Evolutionary conservation across 495 filamentous ascomycete genomes (phyloP), one percentile per base, ranked within the genome.

Genomic region (Penicillium odoratum): DNA sequence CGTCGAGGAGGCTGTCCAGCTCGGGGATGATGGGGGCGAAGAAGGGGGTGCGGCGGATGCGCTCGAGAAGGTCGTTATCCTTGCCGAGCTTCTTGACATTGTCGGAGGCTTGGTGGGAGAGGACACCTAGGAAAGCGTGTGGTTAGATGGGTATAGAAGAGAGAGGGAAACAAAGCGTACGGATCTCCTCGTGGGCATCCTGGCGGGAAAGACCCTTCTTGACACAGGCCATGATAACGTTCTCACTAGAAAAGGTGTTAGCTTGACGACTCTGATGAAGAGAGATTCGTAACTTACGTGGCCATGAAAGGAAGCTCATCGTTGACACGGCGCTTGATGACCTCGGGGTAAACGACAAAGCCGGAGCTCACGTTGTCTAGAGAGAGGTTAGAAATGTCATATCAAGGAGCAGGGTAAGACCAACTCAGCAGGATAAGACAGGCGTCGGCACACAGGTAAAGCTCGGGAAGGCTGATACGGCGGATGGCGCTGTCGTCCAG

Each of bases 241-340:
- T 79, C 63, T 79, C 76, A 63, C 74, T 77, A 43, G 8, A 48
- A 3, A 29, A 15, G 8, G 38, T 40, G 56, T 74, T 61, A 73
- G 65, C 45, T 53, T 28, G 8, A 18, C 13, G n/a, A 47, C 40
- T 43, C 15, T 49, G 33, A 42, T 47, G 38, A n/a, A 36, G 40
- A 36, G 40, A 21, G 42, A 18, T 21, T 36, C 4, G 40, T 57
- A 21, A 73, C 74, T 74, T 68, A 90, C 61, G 90, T 93, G 5
- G 87, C 85, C 89, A 94, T 93, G 78, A 95, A 95, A 11, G 92
- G 93, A 34, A 97, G 83, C 73, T 96, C 92, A 48, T 89, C 84
- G 47, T 85, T 79, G 44, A 96, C 76, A 53, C 76, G 84, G 36
- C 78, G 75, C 49, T 78, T 75, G 72, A 97, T 95, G 53, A 90